Conservation (phyloP, 2,329 filamentous ascomycete genomes). For the Xylariomycetidae sp. region DNA sequence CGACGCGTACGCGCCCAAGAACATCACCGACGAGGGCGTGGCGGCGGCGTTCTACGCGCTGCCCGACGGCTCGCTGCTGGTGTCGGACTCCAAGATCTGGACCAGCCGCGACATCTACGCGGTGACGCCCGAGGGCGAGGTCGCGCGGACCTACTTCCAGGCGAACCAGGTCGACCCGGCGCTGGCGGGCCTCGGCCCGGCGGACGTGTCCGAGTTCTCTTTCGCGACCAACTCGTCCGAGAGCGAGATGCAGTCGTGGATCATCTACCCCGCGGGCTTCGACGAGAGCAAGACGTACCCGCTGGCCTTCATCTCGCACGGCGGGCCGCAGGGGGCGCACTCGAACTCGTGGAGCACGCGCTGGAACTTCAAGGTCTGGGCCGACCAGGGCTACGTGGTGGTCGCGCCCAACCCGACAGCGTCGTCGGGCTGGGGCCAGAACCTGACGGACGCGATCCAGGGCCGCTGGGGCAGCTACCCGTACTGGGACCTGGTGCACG, state of each 20-base stretch:
- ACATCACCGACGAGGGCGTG: conserved; percentile 28
- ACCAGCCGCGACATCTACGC: conserved; percentile 28
- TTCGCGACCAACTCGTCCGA: conserved; percentile 28
- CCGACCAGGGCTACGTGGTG: conserved; percentile 51
- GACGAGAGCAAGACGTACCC: conserved; percentile 40
- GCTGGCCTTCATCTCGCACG: conserved; percentile 47
- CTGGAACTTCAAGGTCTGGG: conserved; percentile 50
- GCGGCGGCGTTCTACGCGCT: conserved; percentile 22
- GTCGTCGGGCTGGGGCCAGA: conserved; percentile 47
- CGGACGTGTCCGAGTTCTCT: conserved; percentile 30
- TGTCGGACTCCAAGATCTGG: conserved; percentile 31
- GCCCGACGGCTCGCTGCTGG: conserved; percentile 22
- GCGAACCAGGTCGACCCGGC: conserved; percentile 29
- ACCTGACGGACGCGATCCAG: conserved; percentile 44
- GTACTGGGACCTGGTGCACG: conserved; percentile 48
- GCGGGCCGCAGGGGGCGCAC: conserved; percentile 47
- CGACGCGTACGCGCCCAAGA: conserved; percentile 24
- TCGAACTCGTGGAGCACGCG: conserved; percentile 46
- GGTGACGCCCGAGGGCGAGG: conserved; percentile 20
- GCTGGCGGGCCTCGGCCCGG: conserved; percentile 25
- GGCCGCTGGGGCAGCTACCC: conserved; percentile 46
- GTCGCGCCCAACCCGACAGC: conserved; percentile 49
- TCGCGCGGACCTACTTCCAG: conserved; percentile 26
- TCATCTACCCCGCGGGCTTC: conserved; percentile 27
- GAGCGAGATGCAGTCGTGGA: conserved; percentile 26